These are phyloP conservation scores for Capsella bursapastoris DNA, from an alignment of 345 rosid species.

Conservation along the genomic window DNA sequence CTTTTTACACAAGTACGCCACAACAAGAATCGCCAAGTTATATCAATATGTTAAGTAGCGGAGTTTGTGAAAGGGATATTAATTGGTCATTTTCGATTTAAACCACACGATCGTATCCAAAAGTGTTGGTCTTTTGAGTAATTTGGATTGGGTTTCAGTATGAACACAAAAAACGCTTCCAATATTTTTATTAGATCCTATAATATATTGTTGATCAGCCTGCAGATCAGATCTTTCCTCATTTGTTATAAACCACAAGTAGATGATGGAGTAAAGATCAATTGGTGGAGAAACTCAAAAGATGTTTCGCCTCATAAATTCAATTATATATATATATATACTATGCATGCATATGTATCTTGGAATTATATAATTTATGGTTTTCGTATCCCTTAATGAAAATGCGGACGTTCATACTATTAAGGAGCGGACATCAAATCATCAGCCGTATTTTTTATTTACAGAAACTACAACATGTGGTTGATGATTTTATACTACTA, in stretches of 20 bases:
- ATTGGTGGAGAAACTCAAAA: conserved; percentile 15
- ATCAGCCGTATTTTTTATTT: conserved; percentile 17
- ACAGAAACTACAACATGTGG: conserved; percentile 30
- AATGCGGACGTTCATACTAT: conserved; percentile 34
- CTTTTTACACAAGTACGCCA: conserved; percentile 8
- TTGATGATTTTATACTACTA: neutral
- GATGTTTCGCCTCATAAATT: conserved; percentile 2
- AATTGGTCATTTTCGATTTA: too few species aligned
- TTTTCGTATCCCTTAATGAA: conserved; percentile 20
- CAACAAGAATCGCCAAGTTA: too few species aligned
- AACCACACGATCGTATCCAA: neutral
- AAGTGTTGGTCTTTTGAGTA: neutral
- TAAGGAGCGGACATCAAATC: conserved; percentile 15
- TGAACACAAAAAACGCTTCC: neutral
- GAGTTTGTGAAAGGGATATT: too few species aligned
- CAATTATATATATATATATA: neutral
- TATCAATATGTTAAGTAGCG: too few species aligned
- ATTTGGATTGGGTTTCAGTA: neutral
- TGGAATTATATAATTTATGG: neutral
- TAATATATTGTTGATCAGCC: neutral
- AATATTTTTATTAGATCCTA: neutral
- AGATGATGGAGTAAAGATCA: conserved; percentile 3
- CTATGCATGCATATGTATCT: neutral
- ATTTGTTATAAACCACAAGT: conserved; percentile 17
- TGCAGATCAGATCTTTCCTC: neutral